These are phyloP conservation scores for Globisporangium okanoganense DNA, from an alignment of 352 stramenopile species.

Conservation along the genomic window DNA sequence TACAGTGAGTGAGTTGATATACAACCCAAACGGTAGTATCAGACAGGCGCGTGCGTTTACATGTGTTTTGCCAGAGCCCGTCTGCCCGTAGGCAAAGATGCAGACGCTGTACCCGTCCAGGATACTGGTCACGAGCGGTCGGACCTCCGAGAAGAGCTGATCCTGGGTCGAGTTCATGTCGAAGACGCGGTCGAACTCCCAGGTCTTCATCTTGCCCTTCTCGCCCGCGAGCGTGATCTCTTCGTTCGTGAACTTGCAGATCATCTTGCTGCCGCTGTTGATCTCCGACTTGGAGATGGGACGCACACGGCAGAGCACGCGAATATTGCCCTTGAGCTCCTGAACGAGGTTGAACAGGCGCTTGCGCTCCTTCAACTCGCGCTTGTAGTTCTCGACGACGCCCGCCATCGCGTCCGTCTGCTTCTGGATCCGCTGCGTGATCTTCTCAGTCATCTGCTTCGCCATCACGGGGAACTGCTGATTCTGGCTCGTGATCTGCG, in stretches of 20 bases:
- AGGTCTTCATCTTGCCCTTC: constrained; percentile 85
- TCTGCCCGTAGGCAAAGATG: constrained; percentile 90
- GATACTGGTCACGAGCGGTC: constrained; percentile 79
- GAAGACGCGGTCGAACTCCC: constrained; percentile 86
- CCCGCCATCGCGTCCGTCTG: constrained; percentile 78
- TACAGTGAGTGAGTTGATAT: too few species aligned
- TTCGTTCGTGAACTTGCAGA: constrained; percentile 78
- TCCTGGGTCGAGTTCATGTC: constrained; percentile 74
- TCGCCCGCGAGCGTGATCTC: constrained; percentile 77
- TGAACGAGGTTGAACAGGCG: constrained; percentile 95
- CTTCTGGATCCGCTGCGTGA: constrained; percentile 63
- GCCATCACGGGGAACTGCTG: constrained; percentile 53
- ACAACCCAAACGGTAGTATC: too few species aligned
- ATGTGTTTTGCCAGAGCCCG: constrained; percentile 81
- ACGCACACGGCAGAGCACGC: constrained; percentile 95
- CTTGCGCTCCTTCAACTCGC: constrained; percentile 86
- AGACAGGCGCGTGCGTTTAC: too few species aligned
- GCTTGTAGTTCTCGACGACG: constrained; percentile 88
- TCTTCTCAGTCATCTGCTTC: constrained; percentile 73
- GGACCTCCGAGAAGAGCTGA: constrained; percentile 73
- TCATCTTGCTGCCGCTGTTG: constrained; percentile 67
- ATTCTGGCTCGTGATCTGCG: constrained; percentile 44
- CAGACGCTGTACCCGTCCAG: constrained; percentile 87
- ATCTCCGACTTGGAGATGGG: constrained; percentile 85
- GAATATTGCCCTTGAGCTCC: constrained; percentile 96